Percentiles rank a stretch among this genome's conserved stretches.
Evolutionary conservation across 306 rosid species (phyloP).

Genomic region (Gleditsia sinensis): DNA sequence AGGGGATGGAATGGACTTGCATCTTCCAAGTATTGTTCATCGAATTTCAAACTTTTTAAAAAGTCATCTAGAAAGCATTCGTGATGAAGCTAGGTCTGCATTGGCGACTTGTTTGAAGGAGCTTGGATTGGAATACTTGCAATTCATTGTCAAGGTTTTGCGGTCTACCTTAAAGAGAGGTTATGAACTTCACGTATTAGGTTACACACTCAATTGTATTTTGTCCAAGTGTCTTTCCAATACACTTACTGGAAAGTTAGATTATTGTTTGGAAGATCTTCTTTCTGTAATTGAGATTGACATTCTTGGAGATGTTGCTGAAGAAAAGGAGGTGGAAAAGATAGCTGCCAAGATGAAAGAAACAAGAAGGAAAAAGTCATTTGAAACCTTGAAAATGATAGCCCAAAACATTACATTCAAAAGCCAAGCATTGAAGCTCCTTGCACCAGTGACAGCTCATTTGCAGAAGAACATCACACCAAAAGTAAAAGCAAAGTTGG

Average conservation of each 20-base stretch:
- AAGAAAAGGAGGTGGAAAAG: constrained; percentile 92
- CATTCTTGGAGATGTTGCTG: constrained; percentile 87
- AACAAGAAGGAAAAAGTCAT: constrained; percentile 73
- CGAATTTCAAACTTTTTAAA: constrained; percentile 85
- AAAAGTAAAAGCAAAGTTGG: constrained; percentile 71
- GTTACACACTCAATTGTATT: constrained; percentile 79
- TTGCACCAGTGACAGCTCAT: constrained; percentile 67
- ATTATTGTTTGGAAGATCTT: constrained; percentile 85
- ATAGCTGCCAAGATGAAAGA: constrained; percentile 98
- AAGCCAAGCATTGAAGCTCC: constrained; percentile 68
- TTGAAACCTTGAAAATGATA: constrained; percentile 77
- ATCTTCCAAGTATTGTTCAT: constrained; percentile 77
- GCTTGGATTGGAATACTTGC: constrained; percentile 89
- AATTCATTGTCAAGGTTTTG: constrained; percentile 72
- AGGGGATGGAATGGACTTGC: constrained; percentile 76
- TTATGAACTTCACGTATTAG: constrained; percentile 90
- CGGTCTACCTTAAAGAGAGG: constrained; percentile 80
- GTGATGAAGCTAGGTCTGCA: constrained; percentile 92
- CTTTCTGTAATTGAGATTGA: constrained; percentile 76
- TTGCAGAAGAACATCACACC: constrained; percentile 67
- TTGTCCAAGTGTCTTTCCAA: constrained; percentile 66
- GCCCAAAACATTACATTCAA: constrained; percentile 80
- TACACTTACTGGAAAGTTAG: constrained; percentile 69
- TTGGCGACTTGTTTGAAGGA: constrained; percentile 89
- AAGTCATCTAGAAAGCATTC: constrained; percentile 78